Conservation (phyloP, 1,284 basidiomycete genomes). For the Grifola frondosa region DNA sequence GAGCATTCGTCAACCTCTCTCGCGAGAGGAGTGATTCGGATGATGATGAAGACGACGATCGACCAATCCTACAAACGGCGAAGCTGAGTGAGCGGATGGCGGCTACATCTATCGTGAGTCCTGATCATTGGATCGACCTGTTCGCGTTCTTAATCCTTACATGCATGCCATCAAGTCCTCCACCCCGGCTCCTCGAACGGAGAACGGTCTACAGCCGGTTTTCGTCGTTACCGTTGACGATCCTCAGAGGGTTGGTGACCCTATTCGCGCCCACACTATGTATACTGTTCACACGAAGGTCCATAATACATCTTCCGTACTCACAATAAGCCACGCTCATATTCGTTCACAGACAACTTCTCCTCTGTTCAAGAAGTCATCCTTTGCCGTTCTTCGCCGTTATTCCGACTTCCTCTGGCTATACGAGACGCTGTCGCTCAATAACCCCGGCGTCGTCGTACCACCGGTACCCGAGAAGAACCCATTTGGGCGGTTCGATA, state of each 20-base stretch:
- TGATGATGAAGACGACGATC: conserved; percentile 73
- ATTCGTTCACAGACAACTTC: conserved; percentile 69
- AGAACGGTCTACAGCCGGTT: conserved; percentile 53
- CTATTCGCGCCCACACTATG: conserved; percentile 88
- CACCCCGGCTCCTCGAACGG: conserved; percentile 18
- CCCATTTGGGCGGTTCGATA: conserved; percentile 86
- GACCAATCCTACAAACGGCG: conserved; percentile 57
- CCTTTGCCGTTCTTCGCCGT: conserved; percentile 89
- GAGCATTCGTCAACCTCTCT: conserved; percentile 9
- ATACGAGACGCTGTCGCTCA: conserved; percentile 84
- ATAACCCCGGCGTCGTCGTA: conserved; percentile 97
- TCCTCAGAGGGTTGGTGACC: conserved; percentile 91
- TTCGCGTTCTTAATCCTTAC: not conserved
- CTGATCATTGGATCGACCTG: conserved; percentile 15
- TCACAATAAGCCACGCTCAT: conserved; percentile 4
- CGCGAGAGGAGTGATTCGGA: conserved; percentile 34
- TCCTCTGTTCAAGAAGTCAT: conserved; percentile 74
- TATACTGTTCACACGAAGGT: conserved; percentile 92
- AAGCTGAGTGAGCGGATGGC: conserved; percentile 34
- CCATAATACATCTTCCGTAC: conserved; percentile 8
- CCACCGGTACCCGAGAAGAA: conserved; percentile 97
- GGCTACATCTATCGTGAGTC: conserved; percentile 30
- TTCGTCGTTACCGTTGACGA: conserved; percentile 88
- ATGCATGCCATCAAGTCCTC: conserved; percentile 11
- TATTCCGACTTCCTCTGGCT: conserved; percentile 99